Base-by-base conservation (phyloP, 2,329 filamentous ascomycete genomes). In the Aspergillus sp. region DNA sequence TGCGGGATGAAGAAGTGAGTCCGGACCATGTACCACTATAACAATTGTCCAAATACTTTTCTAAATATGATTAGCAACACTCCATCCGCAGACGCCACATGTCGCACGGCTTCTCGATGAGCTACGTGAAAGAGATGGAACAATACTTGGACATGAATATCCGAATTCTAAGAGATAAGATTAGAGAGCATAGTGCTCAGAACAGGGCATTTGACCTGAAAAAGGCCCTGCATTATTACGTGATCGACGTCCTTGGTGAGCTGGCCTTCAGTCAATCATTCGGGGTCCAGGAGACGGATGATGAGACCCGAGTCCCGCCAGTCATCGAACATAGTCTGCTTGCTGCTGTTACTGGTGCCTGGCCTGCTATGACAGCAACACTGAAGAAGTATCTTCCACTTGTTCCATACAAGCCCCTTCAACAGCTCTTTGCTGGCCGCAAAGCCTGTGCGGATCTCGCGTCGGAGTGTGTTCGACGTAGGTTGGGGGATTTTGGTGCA, bases 91-190 rank as follows among this genome's bases (percentile, higher is more conserved):
- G 32, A 15, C 32, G 32, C 10, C 32, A 36, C 12, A 36, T 36
- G 32, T 71, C 72, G 2, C 70, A 74, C 52, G 68, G 67, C 51
- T 76, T 76, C 57, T 74, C 74, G 17, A 67, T 69, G 5, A 64
- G 62, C 2, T 71, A 68, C 13, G 69, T 77, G 25, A 76, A 76
- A 56, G 67, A 70, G 9, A 77, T 78, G 75, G 75, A 77, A 51
- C 59, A 65, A 25, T 67, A 72, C 38, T 49, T 78, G 1, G 74
- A 77, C 25, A 12, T 41, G 5, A 73, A 76, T 59, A 70, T 76
- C 23, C 56, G 51, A 9, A 67, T 72, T 10, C 59, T 77, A 5
- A 66, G 61, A 7, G 51, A 65, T 1, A 72, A 67, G 52, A 66
- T 74, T 17, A 28, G 52, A 1, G 12, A 21, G 0, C 59, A 63